Evolutionary conservation across 108 stramenopile species (phyloP).

Genomic region (Cylindrotheca fusiformis): DNA sequence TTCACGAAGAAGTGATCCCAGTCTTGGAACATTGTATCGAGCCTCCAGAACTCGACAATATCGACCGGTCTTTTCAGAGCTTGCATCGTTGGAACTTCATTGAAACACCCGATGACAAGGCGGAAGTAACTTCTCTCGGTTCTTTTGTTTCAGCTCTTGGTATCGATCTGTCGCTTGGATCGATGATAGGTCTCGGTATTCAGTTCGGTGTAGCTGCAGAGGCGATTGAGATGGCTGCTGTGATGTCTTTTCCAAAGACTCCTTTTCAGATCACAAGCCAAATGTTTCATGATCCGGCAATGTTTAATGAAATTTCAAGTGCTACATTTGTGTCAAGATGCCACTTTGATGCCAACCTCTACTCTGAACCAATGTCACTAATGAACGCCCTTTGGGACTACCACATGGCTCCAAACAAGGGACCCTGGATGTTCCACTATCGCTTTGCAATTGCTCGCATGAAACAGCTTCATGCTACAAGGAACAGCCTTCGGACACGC

Average conservation of each 20-base stretch:
- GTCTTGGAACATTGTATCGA: conserved; percentile 78
- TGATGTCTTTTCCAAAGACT: conserved; percentile 66
- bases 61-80: conserved; percentile 74
- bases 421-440: conserved; percentile 40
- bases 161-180: conserved; percentile 73
- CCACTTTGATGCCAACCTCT: conserved; percentile 72
- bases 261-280: conserved; percentile 79
- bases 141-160: conserved; percentile 72
- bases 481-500: conserved; percentile 50
- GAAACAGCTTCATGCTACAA: conserved; percentile 41
- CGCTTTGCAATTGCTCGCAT: conserved; percentile 43
- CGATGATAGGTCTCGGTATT: conserved; percentile 80
- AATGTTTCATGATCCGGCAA: conserved; percentile 47
- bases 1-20: conserved; percentile 59
- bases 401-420: conserved; percentile 21
- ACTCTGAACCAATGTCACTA: conserved; percentile 72
- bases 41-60: conserved; percentile 66
- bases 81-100: conserved; percentile 69
- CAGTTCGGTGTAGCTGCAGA: conserved; percentile 84
- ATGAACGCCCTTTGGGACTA: conserved; percentile 75
- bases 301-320: conserved; percentile 51
- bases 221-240: conserved; percentile 78
- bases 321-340: conserved; percentile 55
- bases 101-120: conserved; percentile 48
- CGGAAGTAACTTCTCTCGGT: conserved; percentile 73